Evolutionary conservation across 176 grass and related monocot species (phyloP).

Genomic region (Paspalum vaginatum): DNA sequence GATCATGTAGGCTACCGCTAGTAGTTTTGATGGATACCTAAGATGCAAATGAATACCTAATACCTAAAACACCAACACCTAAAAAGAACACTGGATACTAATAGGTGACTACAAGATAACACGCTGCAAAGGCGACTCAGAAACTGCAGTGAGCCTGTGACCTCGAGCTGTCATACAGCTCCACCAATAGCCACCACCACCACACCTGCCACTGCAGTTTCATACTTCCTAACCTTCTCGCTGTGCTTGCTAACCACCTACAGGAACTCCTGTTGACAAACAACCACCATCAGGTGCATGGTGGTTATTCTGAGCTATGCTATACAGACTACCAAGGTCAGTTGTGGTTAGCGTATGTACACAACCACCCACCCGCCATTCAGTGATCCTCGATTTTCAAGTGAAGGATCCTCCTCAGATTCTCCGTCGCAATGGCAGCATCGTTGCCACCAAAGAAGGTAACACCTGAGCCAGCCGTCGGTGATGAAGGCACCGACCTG

Average conservation of each 20-base stretch:
- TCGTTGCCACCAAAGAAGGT: constrained; percentile 51
- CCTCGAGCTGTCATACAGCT: background rate
- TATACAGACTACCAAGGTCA: constrained; percentile 53
- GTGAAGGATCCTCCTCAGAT: constrained; percentile 89
- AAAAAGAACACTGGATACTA: background rate
- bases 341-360: constrained; percentile 47
- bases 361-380: constrained; percentile 18
- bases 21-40: constrained; percentile 2
- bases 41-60: constrained; percentile 38
- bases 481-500: constrained; percentile 81
- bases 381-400: constrained; percentile 54
- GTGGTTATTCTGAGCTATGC: constrained; percentile 25
- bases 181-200: constrained; percentile 20
- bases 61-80: constrained; percentile 37
- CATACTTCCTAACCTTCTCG: background rate
- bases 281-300: constrained; percentile 3
- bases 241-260: constrained; percentile 42
- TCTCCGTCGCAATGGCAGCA: constrained; percentile 67
- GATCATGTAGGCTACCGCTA: constrained; percentile 35
- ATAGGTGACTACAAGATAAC: constrained; percentile 47
- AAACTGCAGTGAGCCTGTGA: constrained; percentile 11
- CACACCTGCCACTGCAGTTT: constrained; percentile 42
- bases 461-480: constrained; percentile 41
- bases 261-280: constrained; percentile 29
- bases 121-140: constrained; percentile 45